These are phyloP conservation scores for Cucumis melo DNA, from an alignment of 306 rosid genomes.

Conservation along the genomic window DNA sequence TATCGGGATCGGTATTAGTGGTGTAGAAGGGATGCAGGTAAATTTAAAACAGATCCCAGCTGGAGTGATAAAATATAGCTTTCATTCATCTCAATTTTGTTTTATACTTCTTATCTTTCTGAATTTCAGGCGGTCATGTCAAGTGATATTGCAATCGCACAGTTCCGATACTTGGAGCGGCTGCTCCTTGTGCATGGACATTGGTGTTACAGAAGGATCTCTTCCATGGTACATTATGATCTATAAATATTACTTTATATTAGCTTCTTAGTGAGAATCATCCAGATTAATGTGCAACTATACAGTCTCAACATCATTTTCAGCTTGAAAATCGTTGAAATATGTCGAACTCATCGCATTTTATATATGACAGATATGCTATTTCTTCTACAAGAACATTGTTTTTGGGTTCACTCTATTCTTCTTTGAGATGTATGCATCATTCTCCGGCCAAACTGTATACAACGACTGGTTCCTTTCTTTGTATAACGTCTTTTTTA, in stretches of 20 bases:
- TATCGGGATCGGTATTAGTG: slow-evolving; percentile 91
- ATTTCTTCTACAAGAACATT: slow-evolving; percentile 95
- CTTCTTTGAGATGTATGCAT: slow-evolving; percentile 64
- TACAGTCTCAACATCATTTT: background rate
- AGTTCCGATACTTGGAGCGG: slow-evolving; percentile 81
- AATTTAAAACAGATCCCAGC: slow-evolving; percentile 8
- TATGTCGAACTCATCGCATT: slow-evolving; percentile 9
- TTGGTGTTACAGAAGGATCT: slow-evolving; percentile 98
- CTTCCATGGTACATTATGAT: slow-evolving; percentile 58
- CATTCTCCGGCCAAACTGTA: slow-evolving; percentile 82
- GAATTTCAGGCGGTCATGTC: slow-evolving; percentile 90
- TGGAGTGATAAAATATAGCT: background rate
- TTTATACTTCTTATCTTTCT: slow-evolving; percentile 1
- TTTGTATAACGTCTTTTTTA: slow-evolving; percentile 78
- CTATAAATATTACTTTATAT: background rate
- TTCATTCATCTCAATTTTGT: slow-evolving; percentile 3
- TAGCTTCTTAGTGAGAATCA: background rate
- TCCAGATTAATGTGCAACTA: no score
- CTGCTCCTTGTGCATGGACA: slow-evolving; percentile 96
- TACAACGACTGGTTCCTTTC: slow-evolving; percentile 92
- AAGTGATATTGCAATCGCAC: slow-evolving; percentile 94
- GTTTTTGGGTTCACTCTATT: slow-evolving; percentile 77
- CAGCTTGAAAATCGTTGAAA: background rate
- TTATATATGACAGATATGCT: slow-evolving; percentile 58
- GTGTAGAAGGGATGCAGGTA: slow-evolving; percentile 99